phyloP scores from a whole-genome alignment of 345 rosid species.

The Cochlearia excelsa region DNA sequence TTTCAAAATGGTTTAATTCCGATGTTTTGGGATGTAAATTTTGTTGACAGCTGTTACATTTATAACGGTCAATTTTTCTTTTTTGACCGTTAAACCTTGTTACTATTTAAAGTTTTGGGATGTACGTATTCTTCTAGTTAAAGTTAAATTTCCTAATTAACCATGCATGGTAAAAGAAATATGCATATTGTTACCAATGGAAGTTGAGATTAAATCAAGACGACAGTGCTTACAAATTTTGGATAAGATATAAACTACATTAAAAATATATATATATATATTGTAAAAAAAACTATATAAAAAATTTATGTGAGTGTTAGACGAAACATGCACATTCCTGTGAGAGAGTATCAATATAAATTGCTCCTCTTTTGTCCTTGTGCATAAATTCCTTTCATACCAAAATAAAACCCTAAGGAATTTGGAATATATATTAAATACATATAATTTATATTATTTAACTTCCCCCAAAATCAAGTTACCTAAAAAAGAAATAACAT shows the following conservation, averaged over 20 bases:
- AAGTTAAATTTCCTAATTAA: too few species aligned
- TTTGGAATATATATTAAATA: constrained; percentile 17
- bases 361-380: constrained; percentile 30
- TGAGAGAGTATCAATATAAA: constrained; percentile 33
- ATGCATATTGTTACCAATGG: too few species aligned
- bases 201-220: background rate
- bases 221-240: background rate
- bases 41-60: too few species aligned
- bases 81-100: too few species aligned
- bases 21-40: background rate
- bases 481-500: constrained; percentile 28
- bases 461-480: constrained; percentile 22
- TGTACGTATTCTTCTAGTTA: too few species aligned
- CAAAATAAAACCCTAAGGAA: constrained; percentile 31
- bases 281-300: constrained; percentile 3
- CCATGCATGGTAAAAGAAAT: too few species aligned
- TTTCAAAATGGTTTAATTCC: background rate
- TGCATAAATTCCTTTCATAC: constrained; percentile 40
- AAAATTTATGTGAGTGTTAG: constrained; percentile 24
- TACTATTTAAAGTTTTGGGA: too few species aligned
- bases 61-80: too few species aligned
- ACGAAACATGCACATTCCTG: constrained; percentile 23
- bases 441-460: constrained; percentile 11
- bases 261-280: background rate
- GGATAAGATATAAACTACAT: background rate